phyloP scores from a whole-genome alignment of 1,284 basidiomycete species.

The Hemileia vastatrix region DNA sequence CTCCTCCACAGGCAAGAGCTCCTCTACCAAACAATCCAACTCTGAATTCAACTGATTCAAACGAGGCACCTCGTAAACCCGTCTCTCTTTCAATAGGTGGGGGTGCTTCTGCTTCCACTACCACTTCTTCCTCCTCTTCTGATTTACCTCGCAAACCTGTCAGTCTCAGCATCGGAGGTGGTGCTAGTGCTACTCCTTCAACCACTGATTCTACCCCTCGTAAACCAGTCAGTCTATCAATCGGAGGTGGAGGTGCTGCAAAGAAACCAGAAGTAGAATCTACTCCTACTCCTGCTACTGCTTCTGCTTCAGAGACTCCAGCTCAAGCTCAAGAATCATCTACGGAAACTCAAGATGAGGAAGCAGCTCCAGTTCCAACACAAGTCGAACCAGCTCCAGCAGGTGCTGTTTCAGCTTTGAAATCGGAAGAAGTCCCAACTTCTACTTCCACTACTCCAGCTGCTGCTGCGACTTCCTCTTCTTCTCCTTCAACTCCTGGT shows the following conservation, averaged over 20 bases:
- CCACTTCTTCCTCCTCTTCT: background rate
- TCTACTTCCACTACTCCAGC: conserved; percentile 27
- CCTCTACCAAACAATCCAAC: background rate
- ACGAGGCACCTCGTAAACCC: conserved; percentile 16
- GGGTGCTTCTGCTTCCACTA: background rate
- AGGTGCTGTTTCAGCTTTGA: conserved; percentile 29
- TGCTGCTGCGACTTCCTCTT: background rate
- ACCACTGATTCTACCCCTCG: conserved; percentile 27
- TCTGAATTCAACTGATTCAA: background rate
- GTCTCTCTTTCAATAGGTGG: conserved; percentile 26
- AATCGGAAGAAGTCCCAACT: conserved; percentile 25
- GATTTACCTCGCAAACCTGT: conserved; percentile 24
- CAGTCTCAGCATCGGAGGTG: conserved; percentile 23
- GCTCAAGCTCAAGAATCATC: background rate
- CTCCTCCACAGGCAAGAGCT: background rate
- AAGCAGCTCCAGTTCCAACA: background rate
- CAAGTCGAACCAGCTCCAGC: conserved; percentile 22
- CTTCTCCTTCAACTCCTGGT: background rate
- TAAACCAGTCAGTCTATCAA: conserved; percentile 41
- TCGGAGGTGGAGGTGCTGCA: conserved; percentile 32
- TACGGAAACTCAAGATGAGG: background rate
- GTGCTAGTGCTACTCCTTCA: conserved; percentile 21
- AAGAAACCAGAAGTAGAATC: conserved; percentile 13
- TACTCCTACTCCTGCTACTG: conserved; percentile 22
- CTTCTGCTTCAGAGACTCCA: conserved; percentile 16